Conservation (phyloP, 176 grass and related monocot genomes). For the Chloris gayana region DNA sequence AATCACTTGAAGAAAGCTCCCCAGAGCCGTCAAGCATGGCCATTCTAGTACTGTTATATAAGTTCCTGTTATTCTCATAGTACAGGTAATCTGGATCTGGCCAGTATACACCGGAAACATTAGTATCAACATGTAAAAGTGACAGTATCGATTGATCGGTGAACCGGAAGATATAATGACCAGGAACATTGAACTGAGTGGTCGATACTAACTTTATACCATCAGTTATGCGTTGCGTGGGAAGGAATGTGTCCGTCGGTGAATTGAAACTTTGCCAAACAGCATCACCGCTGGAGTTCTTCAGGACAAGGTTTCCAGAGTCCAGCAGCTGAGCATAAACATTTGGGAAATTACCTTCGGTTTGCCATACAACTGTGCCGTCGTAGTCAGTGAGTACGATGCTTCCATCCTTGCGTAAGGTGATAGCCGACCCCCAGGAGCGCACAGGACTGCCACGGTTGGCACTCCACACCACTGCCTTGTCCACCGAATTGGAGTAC, state of each 20-base stretch:
- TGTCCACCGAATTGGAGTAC: conserved; percentile 11
- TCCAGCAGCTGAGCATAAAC: conserved; percentile 35
- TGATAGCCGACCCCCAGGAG: conserved; percentile 28
- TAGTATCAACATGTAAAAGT: conserved; percentile 43
- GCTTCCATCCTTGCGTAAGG: conserved; percentile 37
- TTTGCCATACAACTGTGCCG: conserved; percentile 31
- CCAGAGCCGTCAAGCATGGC: conserved; percentile 21
- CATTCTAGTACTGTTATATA: conserved; percentile 40
- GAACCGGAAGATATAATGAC: conserved; percentile 46
- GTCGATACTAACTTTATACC: conserved; percentile 40
- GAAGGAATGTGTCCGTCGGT: conserved; percentile 34
- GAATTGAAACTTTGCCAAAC: conserved; percentile 55
- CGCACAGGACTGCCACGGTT: conserved; percentile 45
- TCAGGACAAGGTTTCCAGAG: conserved; percentile 47
- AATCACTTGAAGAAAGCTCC: conserved; percentile 19
- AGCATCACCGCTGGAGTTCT: conserved; percentile 13
- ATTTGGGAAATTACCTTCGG: neutral
- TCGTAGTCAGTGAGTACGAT: conserved; percentile 48
- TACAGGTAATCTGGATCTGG: conserved; percentile 53
- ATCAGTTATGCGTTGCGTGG: conserved; percentile 29
- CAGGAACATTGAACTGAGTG: conserved; percentile 10
- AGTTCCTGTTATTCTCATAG: conserved; percentile 51
- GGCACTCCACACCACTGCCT: conserved; percentile 36
- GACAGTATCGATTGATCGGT: conserved; percentile 45
- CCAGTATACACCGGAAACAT: conserved; percentile 49